phyloP scores from a whole-genome alignment of 2,329 filamentous ascomycete genomes.

The Botrytis deweyae region DNA sequence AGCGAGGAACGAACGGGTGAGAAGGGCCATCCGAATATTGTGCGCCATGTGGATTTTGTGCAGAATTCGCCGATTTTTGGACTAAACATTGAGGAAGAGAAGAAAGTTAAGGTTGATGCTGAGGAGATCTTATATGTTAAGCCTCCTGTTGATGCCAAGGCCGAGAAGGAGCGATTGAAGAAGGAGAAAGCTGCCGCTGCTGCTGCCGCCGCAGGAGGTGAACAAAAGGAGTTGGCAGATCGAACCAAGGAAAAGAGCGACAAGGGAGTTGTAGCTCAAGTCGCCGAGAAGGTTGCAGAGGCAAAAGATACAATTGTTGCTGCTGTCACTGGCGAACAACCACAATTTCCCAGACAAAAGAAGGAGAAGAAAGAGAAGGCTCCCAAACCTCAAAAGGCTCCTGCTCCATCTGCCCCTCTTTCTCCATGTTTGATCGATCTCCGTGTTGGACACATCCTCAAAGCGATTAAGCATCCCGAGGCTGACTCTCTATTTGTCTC shows the following conservation, averaged over 20 bases:
- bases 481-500: constrained; percentile 95
- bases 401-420: constrained; percentile 69
- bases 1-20: constrained; percentile 86
- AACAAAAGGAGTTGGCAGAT: constrained; percentile 54
- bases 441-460: constrained; percentile 94
- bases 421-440: constrained; percentile 89
- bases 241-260: constrained; percentile 58
- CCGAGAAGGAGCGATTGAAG: constrained; percentile 95
- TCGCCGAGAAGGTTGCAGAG: constrained; percentile 48
- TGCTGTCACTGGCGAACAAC: constrained; percentile 37
- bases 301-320: constrained; percentile 41
- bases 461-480: constrained; percentile 92
- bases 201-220: constrained; percentile 52
- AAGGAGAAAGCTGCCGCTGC: constrained; percentile 82
- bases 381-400: constrained; percentile 69
- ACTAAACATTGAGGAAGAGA: constrained; percentile 64
- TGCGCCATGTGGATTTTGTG: constrained; percentile 90
- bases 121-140: constrained; percentile 84
- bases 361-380: constrained; percentile 93
- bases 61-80: constrained; percentile 80
- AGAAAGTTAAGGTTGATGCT: constrained; percentile 77
- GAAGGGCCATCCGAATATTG: constrained; percentile 84
- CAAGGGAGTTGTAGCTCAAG: constrained; percentile 53
- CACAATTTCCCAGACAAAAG: constrained; percentile 54
- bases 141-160: constrained; percentile 85